Conservation (phyloP, 495 filamentous ascomycete genomes). For the Hypoxylon fragiforme region DNA sequence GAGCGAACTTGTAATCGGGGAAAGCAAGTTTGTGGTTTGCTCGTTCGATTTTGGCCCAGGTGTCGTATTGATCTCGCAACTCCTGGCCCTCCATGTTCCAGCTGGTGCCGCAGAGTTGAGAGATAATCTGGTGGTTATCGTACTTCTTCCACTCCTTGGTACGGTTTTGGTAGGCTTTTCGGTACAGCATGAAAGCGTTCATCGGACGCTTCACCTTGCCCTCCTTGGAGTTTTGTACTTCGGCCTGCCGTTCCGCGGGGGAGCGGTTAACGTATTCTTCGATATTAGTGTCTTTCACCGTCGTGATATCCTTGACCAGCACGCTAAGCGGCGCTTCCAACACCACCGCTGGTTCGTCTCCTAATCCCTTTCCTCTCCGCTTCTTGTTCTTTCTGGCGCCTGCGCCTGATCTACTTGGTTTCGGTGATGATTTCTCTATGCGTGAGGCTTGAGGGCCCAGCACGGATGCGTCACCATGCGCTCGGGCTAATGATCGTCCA, state of each 20-base stretch:
- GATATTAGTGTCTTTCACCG: conserved; percentile 74
- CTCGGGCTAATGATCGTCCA: conserved; percentile 43
- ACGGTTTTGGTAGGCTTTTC: conserved; percentile 86
- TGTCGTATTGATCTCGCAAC: conserved; percentile 77
- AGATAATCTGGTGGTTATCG: conserved; percentile 95
- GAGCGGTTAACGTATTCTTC: conserved; percentile 77
- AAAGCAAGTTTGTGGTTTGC: conserved; percentile 84
- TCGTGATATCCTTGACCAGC: conserved; percentile 64
- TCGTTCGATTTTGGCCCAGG: conserved; percentile 78
- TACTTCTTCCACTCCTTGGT: conserved; percentile 80
- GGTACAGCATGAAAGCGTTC: conserved; percentile 99
- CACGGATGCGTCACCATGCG: conserved; percentile 15
- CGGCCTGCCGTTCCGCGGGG: conserved; percentile 62
- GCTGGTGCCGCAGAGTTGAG: conserved; percentile 76
- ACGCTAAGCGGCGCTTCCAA: conserved; percentile 74
- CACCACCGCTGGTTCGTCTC: conserved; percentile 52
- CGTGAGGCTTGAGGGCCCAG: conserved; percentile 27
- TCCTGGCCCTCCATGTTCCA: conserved; percentile 80
- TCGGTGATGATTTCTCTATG: conserved; percentile 42
- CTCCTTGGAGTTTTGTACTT: conserved; percentile 69
- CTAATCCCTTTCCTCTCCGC: conserved; percentile 55
- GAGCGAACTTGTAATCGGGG: conserved; percentile 94
- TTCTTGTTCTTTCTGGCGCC: conserved; percentile 47
- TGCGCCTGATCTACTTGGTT: conserved; percentile 30
- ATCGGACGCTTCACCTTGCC: conserved; percentile 89